Base-by-base conservation (phyloP, 2,329 filamentous ascomycete genomes). In the Clonostachys chloroleuca region DNA sequence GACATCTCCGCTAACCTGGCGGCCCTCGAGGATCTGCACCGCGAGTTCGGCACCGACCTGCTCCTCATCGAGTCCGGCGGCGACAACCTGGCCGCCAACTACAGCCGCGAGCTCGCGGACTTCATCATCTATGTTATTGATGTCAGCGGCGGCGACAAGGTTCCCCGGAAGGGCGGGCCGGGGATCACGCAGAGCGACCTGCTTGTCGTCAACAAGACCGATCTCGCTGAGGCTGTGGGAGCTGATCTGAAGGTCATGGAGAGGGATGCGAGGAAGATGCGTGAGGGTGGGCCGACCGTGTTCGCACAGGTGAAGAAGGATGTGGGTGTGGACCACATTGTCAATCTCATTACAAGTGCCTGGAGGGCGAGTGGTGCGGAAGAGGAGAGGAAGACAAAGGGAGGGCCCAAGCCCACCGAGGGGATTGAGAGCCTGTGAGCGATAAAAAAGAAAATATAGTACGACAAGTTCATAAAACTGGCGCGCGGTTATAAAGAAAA, bases 111-210 rank as follows among this genome's bases (percentile, higher is more conserved):
- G 70, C 75, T 99, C 54, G 94, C 94, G 2, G 94, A 99, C 67
- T 99, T 88, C 66, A 99, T 99, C 68, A 86, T 99, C 69, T 99
- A 99, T 66, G 94, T 99, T 33, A 97, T 99, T 58, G 94, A 99
- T 68, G 94, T 99, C 16, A 88, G 85, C 47, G 94, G 94, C 18
- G 94, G 94, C 12, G 94, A 99, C 68, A 99, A 99, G 79, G 86
- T 99, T 44, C 94, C 94, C 0, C 74, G 94, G 30, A 99, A 99
- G 73, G 94, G 94, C 30, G 94, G 94, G 0, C 94, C 94, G 0
- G 94, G 94, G 2, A 99, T 99, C 64, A 99, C 94, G 6, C 92
- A 96, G 72, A 94, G 88, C 58, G 94, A 99, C 62, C 65, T 99
- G 65, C 69, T 99, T 54, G 80, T 99, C 17, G 89, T 99, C 45